Conservation (phyloP, 192 early-diverging fungal species). For the Rhizoclosmatium globosum region DNA sequence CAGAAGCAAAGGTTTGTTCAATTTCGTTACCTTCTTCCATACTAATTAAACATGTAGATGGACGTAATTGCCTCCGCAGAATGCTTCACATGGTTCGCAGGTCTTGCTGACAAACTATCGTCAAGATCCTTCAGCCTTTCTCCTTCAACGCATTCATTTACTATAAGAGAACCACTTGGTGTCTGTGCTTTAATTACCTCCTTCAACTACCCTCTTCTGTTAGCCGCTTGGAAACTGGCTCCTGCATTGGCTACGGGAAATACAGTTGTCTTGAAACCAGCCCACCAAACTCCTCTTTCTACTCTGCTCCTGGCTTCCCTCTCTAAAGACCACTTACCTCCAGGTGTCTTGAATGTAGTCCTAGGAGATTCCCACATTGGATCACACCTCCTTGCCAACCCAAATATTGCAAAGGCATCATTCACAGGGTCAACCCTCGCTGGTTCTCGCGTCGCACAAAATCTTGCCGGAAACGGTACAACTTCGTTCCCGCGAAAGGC, state of each 20-base stretch:
- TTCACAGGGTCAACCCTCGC: slow-evolving; percentile 54
- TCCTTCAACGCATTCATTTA: slow-evolving; percentile 23
- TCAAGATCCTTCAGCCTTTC: slow-evolving; percentile 36
- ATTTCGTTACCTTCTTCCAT: background rate
- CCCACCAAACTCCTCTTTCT: slow-evolving; percentile 56
- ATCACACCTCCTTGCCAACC: slow-evolving; percentile 44
- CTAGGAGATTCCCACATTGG: slow-evolving; percentile 50
- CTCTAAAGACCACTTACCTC: slow-evolving; percentile 41
- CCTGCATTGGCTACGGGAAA: slow-evolving; percentile 76
- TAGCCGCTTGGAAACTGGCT: slow-evolving; percentile 81
- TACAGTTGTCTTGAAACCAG: slow-evolving; percentile 77
- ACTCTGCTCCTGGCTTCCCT: slow-evolving; percentile 49
- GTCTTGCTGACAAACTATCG: slow-evolving; percentile 47
- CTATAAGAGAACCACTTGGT: slow-evolving; percentile 42
- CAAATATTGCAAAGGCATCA: slow-evolving; percentile 38
- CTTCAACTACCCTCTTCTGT: slow-evolving; percentile 72
- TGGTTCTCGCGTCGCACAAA: slow-evolving; percentile 37
- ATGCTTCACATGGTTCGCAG: slow-evolving; percentile 40
- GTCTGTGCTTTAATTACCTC: slow-evolving; percentile 58
- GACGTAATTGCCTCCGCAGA: slow-evolving; percentile 36
- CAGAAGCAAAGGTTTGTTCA: slow-evolving; percentile 11
- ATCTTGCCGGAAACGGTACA: slow-evolving; percentile 35
- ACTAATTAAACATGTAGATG: background rate
- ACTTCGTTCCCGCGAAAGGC: slow-evolving; percentile 52
- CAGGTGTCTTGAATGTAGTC: slow-evolving; percentile 57